Evolutionary conservation across 108 stramenopile species (phyloP), one percentile per base, ranked within the genome.

Genomic region (Nitzschia inconspicua): DNA sequence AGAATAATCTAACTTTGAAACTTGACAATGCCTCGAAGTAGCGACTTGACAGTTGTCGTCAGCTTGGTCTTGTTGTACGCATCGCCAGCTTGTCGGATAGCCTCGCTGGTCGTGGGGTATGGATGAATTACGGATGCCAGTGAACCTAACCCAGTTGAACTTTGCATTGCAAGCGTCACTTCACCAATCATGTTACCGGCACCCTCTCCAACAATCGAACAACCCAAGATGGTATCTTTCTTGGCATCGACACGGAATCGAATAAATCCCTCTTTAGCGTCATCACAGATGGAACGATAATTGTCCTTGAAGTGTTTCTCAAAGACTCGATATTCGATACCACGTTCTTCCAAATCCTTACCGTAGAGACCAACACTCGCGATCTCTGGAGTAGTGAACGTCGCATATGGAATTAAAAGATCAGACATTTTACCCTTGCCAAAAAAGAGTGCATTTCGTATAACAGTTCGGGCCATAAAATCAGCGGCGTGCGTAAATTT

Each of bases 401-500:
- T 95, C 3, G 84, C 82, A 71, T 89, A 90, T 4, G 95, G 93
- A 40, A 94, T 87, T 25, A 91, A 59, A 18, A 93, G 66, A 27
- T 81, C 66, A 6, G 83, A 83, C 60, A 73, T 60, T 50, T 84
- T 84, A 29, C 68, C 81, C 35, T 78, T 80, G 30, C 91, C 93
- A 34, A 86, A 81, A 73, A 95, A 90, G 14, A 95, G 55, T 0
- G 88, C 84, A 70, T 95, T 95, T 22, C 90, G 76, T 23, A 93
- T 81, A 2, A 81, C 94, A 5, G 85, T 69, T 18, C 89, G 76
- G 5, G 91, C 94, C 77, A 86, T 85, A 47, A 89, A 91, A 70
- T 89, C 94, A 7, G 90, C 88, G 19, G 84, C 88, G 57, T 95
- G 94, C 23, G 94, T 95, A 66, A 93, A 95, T 62, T 95, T 88